Evolutionary conservation across 148 eudicot genomes (phyloP).

Genomic region (Talinum fruticosum): DNA sequence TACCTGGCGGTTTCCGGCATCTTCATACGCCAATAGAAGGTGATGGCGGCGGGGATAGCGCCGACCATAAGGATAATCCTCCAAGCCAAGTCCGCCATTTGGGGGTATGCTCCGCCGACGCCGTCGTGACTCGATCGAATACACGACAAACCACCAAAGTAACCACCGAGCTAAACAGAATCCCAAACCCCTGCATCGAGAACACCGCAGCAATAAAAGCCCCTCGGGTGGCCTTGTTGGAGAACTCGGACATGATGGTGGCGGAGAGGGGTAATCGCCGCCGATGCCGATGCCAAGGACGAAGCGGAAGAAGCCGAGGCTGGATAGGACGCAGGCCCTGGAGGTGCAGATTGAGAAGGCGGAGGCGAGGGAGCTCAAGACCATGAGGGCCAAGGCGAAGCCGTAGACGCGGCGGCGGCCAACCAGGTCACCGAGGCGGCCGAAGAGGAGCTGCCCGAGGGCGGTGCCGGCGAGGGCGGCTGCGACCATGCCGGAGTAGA

Average conservation of each 20-base stretch:
- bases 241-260: slow-evolving; percentile 66
- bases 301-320: slow-evolving; percentile 49
- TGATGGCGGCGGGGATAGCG: slow-evolving; percentile 55
- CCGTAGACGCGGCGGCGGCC: slow-evolving; percentile 55
- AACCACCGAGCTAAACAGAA: slow-evolving; percentile 41
- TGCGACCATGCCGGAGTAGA: slow-evolving; percentile 34
- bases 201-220: slow-evolving; percentile 62
- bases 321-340: slow-evolving; percentile 30
- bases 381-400: slow-evolving; percentile 40
- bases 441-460: slow-evolving; percentile 50
- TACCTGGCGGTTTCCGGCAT: slow-evolving; percentile 69
- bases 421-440: slow-evolving; percentile 44
- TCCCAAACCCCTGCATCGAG: slow-evolving; percentile 72
- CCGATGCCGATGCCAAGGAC: slow-evolving; percentile 55
- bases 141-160: slow-evolving; percentile 44
- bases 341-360: slow-evolving; percentile 47
- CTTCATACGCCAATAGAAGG: slow-evolving; percentile 67
- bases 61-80: slow-evolving; percentile 61
- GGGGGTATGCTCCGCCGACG: not conserved
- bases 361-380: slow-evolving; percentile 49
- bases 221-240: slow-evolving; percentile 55
- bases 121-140: slow-evolving; percentile 22
- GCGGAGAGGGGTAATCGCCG: slow-evolving; percentile 69
- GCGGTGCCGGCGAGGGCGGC: slow-evolving; percentile 45
- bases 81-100: slow-evolving; percentile 52